Conservation (phyloP, 257 asterid species). For the Striga asiatica region DNA sequence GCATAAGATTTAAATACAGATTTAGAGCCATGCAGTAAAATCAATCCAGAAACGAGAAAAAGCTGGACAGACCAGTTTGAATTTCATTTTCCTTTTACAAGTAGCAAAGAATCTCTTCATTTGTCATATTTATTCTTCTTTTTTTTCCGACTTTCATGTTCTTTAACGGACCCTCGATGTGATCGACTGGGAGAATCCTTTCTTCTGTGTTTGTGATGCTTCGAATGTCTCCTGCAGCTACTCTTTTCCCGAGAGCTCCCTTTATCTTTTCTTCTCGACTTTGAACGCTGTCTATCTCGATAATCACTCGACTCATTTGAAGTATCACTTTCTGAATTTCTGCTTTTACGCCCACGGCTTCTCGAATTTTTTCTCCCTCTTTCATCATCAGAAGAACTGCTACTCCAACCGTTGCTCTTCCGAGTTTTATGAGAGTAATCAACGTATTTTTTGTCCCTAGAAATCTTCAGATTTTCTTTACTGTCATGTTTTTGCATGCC, state of each 20-base stretch:
- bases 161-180: constrained; percentile 41
- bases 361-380: constrained; percentile 40
- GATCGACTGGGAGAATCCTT: constrained; percentile 53
- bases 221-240: constrained; percentile 55
- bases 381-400: constrained; percentile 53
- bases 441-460: constrained; percentile 17
- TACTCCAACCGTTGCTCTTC: background rate
- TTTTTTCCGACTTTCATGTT: constrained; percentile 31
- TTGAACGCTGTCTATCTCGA: constrained; percentile 30
- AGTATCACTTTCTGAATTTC: constrained; percentile 29
- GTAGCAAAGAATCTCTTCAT: too few species aligned
- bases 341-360: constrained; percentile 29
- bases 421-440: constrained; percentile 15
- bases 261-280: constrained; percentile 44
- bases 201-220: constrained; percentile 56
- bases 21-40: background rate
- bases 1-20: background rate
- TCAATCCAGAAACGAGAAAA: background rate
- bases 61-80: background rate
- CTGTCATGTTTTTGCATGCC: constrained; percentile 9
- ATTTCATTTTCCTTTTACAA: background rate
- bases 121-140: constrained; percentile 32
- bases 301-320: constrained; percentile 30
- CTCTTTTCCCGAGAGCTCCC: constrained; percentile 37
- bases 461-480: constrained; percentile 11